A percentile compares a stretch with the other conserved stretches of the same genome.
Conservation (phyloP, 768 basidiomycete species). For the Mycena belliarum region DNA sequence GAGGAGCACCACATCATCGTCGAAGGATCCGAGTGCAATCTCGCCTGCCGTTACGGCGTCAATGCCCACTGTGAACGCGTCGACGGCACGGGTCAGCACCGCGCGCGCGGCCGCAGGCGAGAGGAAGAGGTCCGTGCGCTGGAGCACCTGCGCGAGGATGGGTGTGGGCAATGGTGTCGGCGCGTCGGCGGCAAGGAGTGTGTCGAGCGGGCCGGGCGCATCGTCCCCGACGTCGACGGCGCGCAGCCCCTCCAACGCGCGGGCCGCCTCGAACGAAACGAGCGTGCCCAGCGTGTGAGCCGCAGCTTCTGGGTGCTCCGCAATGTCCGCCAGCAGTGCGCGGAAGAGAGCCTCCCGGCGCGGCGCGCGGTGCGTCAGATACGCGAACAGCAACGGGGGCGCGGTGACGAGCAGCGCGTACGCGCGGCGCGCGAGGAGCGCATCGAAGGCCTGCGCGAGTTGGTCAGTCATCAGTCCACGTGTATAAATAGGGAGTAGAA, state of each 20-base stretch:
- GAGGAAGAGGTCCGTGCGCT: slow-evolving; percentile 13
- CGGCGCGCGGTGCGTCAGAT: slow-evolving; percentile 47
- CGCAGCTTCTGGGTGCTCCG: slow-evolving; percentile 32
- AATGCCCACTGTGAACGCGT: neutral
- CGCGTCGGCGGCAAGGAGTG: slow-evolving; percentile 5
- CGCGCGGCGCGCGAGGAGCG: slow-evolving; percentile 39
- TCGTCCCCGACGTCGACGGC: neutral
- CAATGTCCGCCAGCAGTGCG: slow-evolving; percentile 44
- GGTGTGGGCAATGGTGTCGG: neutral
- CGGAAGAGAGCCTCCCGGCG: slow-evolving; percentile 46
- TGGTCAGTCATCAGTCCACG: neutral
- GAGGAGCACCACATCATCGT: slow-evolving; percentile 31
- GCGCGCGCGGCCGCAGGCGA: slow-evolving; percentile 1
- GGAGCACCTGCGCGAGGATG: slow-evolving; percentile 13
- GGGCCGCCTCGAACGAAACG: slow-evolving; percentile 20
- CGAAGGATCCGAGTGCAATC: neutral
- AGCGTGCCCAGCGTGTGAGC: slow-evolving; percentile 46
- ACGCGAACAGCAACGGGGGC: slow-evolving; percentile 49
- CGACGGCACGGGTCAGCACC: slow-evolving; percentile 7
- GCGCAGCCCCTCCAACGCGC: neutral
- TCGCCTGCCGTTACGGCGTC: no score
- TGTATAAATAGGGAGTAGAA: neutral
- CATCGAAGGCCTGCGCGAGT: slow-evolving; percentile 45
- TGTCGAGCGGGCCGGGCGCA: slow-evolving; percentile 9
- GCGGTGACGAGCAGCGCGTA: slow-evolving; percentile 40